phyloP scores from a whole-genome alignment of 1,284 basidiomycete genomes.

The Stereum hirsutum region DNA sequence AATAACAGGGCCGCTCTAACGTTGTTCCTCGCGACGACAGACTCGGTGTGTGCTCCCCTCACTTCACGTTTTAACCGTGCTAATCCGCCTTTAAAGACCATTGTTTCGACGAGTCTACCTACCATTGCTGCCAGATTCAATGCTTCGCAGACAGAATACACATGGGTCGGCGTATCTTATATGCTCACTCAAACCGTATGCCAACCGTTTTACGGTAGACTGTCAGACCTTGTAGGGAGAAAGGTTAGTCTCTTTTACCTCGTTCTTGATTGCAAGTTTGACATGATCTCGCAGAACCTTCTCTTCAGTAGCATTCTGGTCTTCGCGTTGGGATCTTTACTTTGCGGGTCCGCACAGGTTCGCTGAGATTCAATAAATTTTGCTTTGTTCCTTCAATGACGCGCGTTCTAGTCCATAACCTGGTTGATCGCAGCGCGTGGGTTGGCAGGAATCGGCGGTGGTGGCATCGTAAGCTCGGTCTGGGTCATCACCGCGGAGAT shows the following conservation, averaged over 20 bases:
- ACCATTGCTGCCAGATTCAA: constrained; percentile 61
- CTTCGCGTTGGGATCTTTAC: constrained; percentile 61
- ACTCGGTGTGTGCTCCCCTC: constrained; percentile 45
- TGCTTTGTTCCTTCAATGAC: constrained; percentile 1
- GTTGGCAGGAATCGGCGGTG: constrained; percentile 65
- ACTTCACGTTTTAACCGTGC: constrained; percentile 8
- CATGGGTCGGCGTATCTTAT: constrained; percentile 78
- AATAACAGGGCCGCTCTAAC: constrained; percentile 50
- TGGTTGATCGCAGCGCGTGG: constrained; percentile 49
- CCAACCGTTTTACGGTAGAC: constrained; percentile 69
- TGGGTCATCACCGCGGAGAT: constrained; percentile 80
- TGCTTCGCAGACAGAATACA: constrained; percentile 61
- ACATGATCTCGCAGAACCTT: constrained; percentile 34
- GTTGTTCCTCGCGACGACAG: constrained; percentile 74
- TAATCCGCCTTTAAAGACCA: constrained; percentile 40
- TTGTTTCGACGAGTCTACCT: constrained; percentile 73
- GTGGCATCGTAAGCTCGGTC: constrained; percentile 73
- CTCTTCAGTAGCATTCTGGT: constrained; percentile 61
- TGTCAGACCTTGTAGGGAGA: constrained; percentile 70
- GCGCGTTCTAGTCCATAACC: constrained; percentile 39
- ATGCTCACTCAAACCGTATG: constrained; percentile 76
- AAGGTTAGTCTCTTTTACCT: constrained; percentile 31
- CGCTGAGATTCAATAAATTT: constrained; percentile 13
- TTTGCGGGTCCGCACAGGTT: constrained; percentile 65
- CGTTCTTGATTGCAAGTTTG: background rate